These are phyloP conservation scores for Hirschfeldia incana DNA, from an alignment of 345 rosid species.

Conservation along the genomic window DNA sequence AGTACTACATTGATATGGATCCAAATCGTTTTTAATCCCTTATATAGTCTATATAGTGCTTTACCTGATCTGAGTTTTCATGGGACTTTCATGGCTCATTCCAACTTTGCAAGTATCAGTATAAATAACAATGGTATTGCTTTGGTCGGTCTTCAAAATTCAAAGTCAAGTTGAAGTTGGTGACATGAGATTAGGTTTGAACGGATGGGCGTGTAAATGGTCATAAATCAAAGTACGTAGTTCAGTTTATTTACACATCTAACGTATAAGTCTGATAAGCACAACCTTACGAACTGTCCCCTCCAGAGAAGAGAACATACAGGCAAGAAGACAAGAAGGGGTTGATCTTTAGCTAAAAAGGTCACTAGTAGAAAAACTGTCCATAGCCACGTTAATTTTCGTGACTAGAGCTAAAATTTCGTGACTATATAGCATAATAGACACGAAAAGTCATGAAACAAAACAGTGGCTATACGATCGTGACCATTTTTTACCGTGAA, in stretches of 20 bases:
- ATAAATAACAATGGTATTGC: neutral
- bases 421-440: no score
- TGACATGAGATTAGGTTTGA: slow-evolving; percentile 22
- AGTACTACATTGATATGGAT: neutral
- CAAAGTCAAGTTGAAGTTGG: slow-evolving; percentile 24
- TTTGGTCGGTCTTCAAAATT: slow-evolving; percentile 10
- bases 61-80: neutral
- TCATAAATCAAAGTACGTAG: slow-evolving; percentile 39
- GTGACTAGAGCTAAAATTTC: no score
- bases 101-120: neutral
- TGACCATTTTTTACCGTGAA: no score
- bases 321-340: no score
- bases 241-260: slow-evolving; percentile 24
- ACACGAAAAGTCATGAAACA: no score
- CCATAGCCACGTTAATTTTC: no score
- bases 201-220: slow-evolving; percentile 40
- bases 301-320: no score
- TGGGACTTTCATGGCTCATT: neutral
- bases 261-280: slow-evolving; percentile 18
- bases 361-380: no score
- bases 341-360: no score
- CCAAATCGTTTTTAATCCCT: neutral
- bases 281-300: no score
- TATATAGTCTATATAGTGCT: neutral
- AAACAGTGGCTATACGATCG: no score